These are phyloP conservation scores for Groenewaldozyma salmanticensis DNA, from an alignment of 805 yeast genomes.

Conservation along the genomic window DNA sequence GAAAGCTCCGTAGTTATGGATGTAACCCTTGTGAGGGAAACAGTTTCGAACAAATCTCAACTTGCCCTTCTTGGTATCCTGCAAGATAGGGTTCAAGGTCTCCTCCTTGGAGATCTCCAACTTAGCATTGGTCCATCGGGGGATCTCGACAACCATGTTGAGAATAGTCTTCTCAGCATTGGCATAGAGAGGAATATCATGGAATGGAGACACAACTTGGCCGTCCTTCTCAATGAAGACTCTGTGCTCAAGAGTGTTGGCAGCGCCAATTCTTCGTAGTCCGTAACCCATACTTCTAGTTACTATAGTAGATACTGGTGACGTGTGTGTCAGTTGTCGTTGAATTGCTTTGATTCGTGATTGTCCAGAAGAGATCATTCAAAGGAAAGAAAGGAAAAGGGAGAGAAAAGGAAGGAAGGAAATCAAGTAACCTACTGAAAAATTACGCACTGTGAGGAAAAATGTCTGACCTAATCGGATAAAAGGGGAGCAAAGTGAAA, in stretches of 20 bases:
- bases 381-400: too few relatives aligned
- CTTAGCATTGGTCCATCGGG: slow-evolving; percentile 98
- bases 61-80: slow-evolving; percentile 96
- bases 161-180: slow-evolving; percentile 83
- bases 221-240: slow-evolving; percentile 90
- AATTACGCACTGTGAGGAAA: too few relatives aligned
- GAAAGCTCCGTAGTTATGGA: slow-evolving; percentile 97
- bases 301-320: too few relatives aligned
- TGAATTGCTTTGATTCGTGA: too few relatives aligned
- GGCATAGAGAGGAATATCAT: slow-evolving; percentile 86
- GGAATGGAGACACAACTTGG: slow-evolving; percentile 91
- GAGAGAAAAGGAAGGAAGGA: too few relatives aligned
- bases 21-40: slow-evolving; percentile 98
- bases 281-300: too few relatives aligned
- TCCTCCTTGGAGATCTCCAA: slow-evolving; percentile 83
- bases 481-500: too few relatives aligned
- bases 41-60: slow-evolving; percentile 93
- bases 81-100: slow-evolving; percentile 84
- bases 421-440: too few relatives aligned
- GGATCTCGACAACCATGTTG: slow-evolving; percentile 92
- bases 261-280: slow-evolving; percentile 90
- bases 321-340: too few relatives aligned
- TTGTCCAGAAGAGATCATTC: too few relatives aligned
- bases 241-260: slow-evolving; percentile 89
- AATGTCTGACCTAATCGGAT: too few relatives aligned